Evolutionary conservation across 306 rosid genomes (phyloP).

Genomic region (Vigna hirtella): DNA sequence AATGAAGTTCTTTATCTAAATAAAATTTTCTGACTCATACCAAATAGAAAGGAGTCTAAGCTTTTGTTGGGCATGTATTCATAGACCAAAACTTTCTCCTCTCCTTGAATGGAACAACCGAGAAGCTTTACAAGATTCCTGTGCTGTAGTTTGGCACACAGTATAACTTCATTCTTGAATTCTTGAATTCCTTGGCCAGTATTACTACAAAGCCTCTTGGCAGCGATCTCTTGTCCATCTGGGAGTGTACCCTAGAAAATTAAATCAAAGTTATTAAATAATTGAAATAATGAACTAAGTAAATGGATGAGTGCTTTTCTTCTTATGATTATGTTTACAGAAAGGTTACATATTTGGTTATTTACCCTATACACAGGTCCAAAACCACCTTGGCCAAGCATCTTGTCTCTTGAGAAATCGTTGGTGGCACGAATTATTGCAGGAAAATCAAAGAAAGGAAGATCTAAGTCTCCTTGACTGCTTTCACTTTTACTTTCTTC

Average conservation of each 20-base stretch:
- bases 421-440: constrained; percentile 51
- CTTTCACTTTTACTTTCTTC: not conserved
- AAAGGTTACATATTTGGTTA: not conserved
- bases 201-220: constrained; percentile 48
- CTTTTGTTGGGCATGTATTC: too few relatives aligned
- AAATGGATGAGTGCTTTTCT: not conserved
- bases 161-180: constrained; percentile 54
- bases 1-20: too few relatives aligned
- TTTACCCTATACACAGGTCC: constrained; percentile 56
- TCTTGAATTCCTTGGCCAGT: constrained; percentile 48
- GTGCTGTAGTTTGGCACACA: constrained; percentile 54
- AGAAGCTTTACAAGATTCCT: constrained; percentile 58
- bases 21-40: too few relatives aligned
- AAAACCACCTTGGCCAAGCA: constrained; percentile 58
- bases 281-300: not conserved
- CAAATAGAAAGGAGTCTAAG: too few relatives aligned
- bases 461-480: constrained; percentile 50
- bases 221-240: constrained; percentile 55
- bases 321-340: not conserved
- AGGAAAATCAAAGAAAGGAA: constrained; percentile 47
- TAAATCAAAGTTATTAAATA: not conserved
- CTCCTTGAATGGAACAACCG: constrained; percentile 50
- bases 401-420: constrained; percentile 49
- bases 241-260: constrained; percentile 45
- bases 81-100: constrained; percentile 42